phyloP scores from a whole-genome alignment of 2,329 filamentous ascomycete genomes.

The Pseudogymnoascus sp. region DNA sequence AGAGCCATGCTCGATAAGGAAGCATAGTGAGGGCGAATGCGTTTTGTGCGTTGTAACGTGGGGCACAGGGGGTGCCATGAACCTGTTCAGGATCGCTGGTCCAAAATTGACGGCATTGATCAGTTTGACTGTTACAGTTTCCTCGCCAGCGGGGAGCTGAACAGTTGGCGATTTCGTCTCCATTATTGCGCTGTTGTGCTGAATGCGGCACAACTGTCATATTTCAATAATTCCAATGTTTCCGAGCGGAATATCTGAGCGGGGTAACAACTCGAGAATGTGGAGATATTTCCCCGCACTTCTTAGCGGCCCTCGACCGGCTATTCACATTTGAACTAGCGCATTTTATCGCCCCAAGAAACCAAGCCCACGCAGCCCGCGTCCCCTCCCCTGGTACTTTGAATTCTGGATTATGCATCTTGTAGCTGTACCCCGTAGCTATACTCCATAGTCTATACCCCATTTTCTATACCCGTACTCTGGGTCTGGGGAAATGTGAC shows the following conservation, averaged over 20 bases:
- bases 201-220: background rate
- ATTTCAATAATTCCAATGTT: background rate
- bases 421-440: background rate
- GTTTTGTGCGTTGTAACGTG: conserved; percentile 1
- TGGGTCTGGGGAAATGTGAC: background rate
- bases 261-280: background rate
- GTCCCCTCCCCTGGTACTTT: background rate
- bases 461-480: background rate
- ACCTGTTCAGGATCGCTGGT: background rate
- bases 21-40: conserved; percentile 10
- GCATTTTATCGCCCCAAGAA: background rate
- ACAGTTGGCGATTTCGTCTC: background rate
- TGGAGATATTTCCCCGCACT: background rate
- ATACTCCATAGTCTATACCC: background rate
- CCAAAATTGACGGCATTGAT: conserved; percentile 4
- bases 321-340: background rate
- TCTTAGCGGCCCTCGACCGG: background rate
- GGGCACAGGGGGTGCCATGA: conserved; percentile 11
- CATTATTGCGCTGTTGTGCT: background rate
- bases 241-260: background rate
- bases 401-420: background rate
- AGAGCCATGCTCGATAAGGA: conserved; percentile 15
- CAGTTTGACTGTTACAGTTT: background rate
- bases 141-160: background rate
- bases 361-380: background rate